These are phyloP conservation scores for Pseudogymnoascus sp. DNA, from an alignment of 2,329 filamentous ascomycete species.

Conservation along the genomic window DNA sequence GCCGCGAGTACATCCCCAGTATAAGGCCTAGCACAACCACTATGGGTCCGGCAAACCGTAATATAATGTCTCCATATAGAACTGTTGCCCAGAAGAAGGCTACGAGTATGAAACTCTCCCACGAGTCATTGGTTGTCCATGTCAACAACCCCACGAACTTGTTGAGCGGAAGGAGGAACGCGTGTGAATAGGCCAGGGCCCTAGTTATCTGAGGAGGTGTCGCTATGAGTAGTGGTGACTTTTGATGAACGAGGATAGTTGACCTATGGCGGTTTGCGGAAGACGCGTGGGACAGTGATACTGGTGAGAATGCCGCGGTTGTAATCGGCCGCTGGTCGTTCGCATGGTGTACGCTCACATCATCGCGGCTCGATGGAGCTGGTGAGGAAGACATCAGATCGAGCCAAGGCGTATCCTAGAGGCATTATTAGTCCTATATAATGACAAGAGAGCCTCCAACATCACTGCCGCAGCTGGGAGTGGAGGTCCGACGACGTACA, in stretches of 20 bases:
- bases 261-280: conserved; percentile 69
- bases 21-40: conserved; percentile 74
- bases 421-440: conserved; percentile 13
- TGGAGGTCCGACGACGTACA: conserved; percentile 21
- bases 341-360: conserved; percentile 20
- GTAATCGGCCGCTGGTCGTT: conserved; percentile 55
- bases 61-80: conserved; percentile 77
- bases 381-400: conserved; percentile 28
- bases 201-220: conserved; percentile 93
- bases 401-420: conserved; percentile 31
- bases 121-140: conserved; percentile 89
- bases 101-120: conserved; percentile 92
- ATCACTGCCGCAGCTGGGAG: not conserved
- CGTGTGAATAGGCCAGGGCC: conserved; percentile 90
- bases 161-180: conserved; percentile 84
- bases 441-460: not conserved
- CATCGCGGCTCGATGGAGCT: conserved; percentile 22
- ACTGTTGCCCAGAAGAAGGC: conserved; percentile 77
- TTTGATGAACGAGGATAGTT: conserved; percentile 92
- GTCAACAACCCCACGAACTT: conserved; percentile 76
- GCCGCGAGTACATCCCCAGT: conserved; percentile 81
- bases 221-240: conserved; percentile 83
- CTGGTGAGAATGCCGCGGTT: conserved; percentile 82
- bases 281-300: conserved; percentile 58
- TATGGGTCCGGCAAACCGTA: conserved; percentile 75